Conservation (phyloP, 768 basidiomycete species). For the Symmetrospora coprosmae region DNA sequence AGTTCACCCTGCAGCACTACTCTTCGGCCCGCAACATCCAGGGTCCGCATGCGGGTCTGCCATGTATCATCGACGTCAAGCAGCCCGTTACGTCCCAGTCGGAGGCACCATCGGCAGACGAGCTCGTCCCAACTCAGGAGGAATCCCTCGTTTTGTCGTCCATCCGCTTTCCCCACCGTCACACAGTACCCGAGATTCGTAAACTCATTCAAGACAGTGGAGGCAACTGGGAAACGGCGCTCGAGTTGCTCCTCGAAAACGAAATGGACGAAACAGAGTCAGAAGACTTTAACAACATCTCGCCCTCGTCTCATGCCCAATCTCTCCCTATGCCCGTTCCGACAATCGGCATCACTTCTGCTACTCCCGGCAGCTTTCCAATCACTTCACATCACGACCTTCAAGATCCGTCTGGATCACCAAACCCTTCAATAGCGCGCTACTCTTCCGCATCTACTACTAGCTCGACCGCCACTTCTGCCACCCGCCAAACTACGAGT, state of each 20-base stretch:
- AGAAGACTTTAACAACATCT: conserved; percentile 15
- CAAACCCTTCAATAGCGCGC: no score
- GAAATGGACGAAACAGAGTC: conserved; percentile 14
- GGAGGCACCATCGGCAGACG: background rate
- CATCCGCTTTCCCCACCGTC: conserved; percentile 15
- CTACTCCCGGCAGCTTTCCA: no score
- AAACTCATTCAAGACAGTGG: conserved; percentile 16
- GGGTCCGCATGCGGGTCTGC: conserved; percentile 61
- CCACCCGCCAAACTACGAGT: background rate
- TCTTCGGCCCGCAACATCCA: conserved; percentile 76
- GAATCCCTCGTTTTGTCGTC: conserved; percentile 21
- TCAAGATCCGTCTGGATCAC: no score
- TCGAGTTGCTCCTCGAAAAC: conserved; percentile 15
- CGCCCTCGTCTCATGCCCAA: background rate
- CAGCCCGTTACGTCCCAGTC: background rate
- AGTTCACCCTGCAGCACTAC: conserved; percentile 66
- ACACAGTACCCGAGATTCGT: conserved; percentile 17
- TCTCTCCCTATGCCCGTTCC: no score
- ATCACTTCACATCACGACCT: no score
- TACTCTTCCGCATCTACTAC: conserved; percentile 14
- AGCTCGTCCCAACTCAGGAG: conserved; percentile 4
- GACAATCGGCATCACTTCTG: no score
- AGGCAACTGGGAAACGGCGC: conserved; percentile 18
- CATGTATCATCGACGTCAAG: conserved; percentile 21
- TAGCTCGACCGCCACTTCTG: conserved; percentile 18